Conservation (phyloP, 345 rosid species). For the Aurinia saxatilis region DNA sequence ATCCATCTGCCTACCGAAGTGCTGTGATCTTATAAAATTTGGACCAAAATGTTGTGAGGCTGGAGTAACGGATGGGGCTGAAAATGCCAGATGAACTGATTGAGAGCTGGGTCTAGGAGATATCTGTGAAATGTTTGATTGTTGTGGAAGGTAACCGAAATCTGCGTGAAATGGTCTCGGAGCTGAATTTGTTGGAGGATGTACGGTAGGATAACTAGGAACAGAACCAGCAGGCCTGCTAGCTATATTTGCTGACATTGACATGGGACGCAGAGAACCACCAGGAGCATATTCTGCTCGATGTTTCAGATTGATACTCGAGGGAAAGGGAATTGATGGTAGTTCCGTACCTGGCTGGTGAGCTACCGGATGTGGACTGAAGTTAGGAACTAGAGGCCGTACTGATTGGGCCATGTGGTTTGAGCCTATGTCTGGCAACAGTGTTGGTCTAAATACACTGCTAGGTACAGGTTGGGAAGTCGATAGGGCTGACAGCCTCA, state of each 20-base stretch:
- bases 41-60: slow-evolving; percentile 42
- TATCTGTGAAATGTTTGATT: slow-evolving; percentile 29
- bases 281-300: slow-evolving; percentile 30
- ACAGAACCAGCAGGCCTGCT: slow-evolving; percentile 30
- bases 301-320: slow-evolving; percentile 30
- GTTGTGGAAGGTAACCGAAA: slow-evolving; percentile 55
- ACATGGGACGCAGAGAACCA: slow-evolving; percentile 23
- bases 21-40: slow-evolving; percentile 36
- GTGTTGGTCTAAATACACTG: slow-evolving; percentile 29
- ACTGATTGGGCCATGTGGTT: slow-evolving; percentile 36
- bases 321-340: slow-evolving; percentile 21
- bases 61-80: slow-evolving; percentile 34
- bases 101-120: slow-evolving; percentile 39
- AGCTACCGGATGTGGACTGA: slow-evolving; percentile 28
- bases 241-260: slow-evolving; percentile 24
- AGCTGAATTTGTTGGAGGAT: slow-evolving; percentile 27
- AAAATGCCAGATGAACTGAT: slow-evolving; percentile 26
- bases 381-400: slow-evolving; percentile 33
- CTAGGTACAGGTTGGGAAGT: slow-evolving; percentile 33
- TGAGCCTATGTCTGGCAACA: slow-evolving; percentile 24
- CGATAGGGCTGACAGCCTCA: slow-evolving; percentile 32
- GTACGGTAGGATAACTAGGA: slow-evolving; percentile 36
- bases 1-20: slow-evolving; percentile 41
- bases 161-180: slow-evolving; percentile 40
- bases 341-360: slow-evolving; percentile 36